Conservation (phyloP, 345 rosid species). For the Litchi chinensis region DNA sequence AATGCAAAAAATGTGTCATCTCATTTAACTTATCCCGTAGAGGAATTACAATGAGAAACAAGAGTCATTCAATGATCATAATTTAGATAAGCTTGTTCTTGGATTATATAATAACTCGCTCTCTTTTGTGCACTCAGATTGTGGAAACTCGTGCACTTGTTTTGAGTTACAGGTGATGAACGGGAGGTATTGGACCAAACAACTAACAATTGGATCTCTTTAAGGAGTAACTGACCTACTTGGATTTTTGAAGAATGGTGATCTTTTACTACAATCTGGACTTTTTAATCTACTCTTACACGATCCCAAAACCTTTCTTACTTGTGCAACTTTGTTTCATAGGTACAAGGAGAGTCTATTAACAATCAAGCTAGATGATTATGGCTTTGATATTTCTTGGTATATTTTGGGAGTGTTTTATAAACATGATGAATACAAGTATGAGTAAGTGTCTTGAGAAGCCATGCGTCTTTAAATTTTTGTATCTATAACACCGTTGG, state of each 20-base stretch:
- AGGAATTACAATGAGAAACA: neutral
- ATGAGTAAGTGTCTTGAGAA: no score
- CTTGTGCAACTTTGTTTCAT: neutral
- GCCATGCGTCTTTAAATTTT: no score
- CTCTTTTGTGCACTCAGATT: neutral
- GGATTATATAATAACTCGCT: neutral
- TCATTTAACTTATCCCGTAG: neutral
- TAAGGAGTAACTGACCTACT: neutral
- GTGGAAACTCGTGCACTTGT: neutral
- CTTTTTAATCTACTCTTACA: neutral
- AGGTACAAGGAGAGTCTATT: neutral
- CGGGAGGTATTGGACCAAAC: neutral
- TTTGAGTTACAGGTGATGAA: neutral
- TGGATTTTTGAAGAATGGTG: neutral
- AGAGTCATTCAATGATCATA: neutral
- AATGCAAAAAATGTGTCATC: neutral
- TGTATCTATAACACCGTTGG: no score
- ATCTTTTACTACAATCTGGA: neutral
- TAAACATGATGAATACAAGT: neutral
- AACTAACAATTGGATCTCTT: neutral
- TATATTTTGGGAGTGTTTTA: neutral
- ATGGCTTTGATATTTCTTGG: neutral
- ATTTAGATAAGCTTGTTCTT: neutral
- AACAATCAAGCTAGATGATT: neutral
- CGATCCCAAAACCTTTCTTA: neutral